Percentiles rank a stretch among this genome's conserved stretches.
phyloP scores from a whole-genome alignment of 1,284 basidiomycete genomes.

The Rhodotorula mucilaginosa region DNA sequence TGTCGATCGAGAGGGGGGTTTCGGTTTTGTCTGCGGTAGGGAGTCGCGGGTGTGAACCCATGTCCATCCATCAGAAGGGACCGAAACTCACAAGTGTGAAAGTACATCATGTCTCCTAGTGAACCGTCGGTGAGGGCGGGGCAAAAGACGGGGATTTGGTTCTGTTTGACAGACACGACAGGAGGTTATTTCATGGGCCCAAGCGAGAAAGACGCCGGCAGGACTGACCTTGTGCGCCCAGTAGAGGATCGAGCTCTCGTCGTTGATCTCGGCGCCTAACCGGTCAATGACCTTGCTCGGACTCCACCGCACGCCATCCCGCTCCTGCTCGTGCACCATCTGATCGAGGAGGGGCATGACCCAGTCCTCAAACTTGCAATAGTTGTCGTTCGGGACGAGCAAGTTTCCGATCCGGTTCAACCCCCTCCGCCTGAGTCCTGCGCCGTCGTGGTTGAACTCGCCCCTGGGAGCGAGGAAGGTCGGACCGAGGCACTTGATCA shows the following conservation, averaged over 20 bases:
- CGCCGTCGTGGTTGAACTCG: conserved; percentile 85
- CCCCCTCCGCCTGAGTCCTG: conserved; percentile 77
- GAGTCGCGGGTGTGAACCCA: too few species aligned
- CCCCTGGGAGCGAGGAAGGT: conserved; percentile 72
- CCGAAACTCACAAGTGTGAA: conserved; percentile 68
- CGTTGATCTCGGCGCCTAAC: conserved; percentile 91
- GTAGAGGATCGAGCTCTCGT: conserved; percentile 89
- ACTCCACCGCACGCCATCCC: conserved; percentile 62
- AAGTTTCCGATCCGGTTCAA: conserved; percentile 99
- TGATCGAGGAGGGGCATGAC: conserved; percentile 86
- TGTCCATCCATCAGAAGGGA: too few species aligned
- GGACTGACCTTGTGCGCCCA: conserved; percentile 89
- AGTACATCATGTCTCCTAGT: conserved; percentile 98
- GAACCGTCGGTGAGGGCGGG: conserved; percentile 97
- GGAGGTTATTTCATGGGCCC: not conserved
- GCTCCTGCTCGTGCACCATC: conserved; percentile 83
- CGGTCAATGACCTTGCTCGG: conserved; percentile 91
- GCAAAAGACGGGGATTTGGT: conserved; percentile 97
- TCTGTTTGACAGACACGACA: conserved; percentile 57
- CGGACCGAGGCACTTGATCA: conserved; percentile 96
- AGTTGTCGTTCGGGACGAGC: conserved; percentile 96
- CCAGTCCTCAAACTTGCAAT: conserved; percentile 99
- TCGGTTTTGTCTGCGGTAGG: conserved; percentile 59
- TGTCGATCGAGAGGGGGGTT: conserved; percentile 78
- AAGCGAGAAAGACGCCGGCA: conserved; percentile 31